phyloP scores from a whole-genome alignment of 352 stramenopile genomes.

The Phytopythium ostracodes region DNA sequence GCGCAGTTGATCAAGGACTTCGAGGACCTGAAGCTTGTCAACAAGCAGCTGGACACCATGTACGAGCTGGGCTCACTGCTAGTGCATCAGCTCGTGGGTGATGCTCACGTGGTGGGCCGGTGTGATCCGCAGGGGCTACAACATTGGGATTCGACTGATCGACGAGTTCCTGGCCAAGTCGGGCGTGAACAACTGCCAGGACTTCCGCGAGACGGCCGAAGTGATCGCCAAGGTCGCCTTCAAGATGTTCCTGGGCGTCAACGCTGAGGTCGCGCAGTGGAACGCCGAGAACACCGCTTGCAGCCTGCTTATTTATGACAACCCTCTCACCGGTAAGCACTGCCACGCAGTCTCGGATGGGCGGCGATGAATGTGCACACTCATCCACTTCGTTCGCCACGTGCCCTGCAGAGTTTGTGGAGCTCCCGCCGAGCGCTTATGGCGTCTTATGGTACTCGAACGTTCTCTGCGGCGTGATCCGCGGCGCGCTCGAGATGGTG shows the following conservation, averaged over 20 bases:
- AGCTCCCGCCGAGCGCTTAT: slow-evolving; percentile 85
- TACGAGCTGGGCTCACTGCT: slow-evolving; percentile 7
- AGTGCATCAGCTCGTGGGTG: not conserved
- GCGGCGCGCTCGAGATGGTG: slow-evolving; percentile 95
- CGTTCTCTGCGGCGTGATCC: slow-evolving; percentile 94
- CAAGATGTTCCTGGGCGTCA: slow-evolving; percentile 98
- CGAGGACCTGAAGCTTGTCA: slow-evolving; percentile 93
- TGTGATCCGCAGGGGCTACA: slow-evolving; percentile 84
- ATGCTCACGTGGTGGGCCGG: not conserved
- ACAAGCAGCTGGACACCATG: slow-evolving; percentile 96
- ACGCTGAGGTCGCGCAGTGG: slow-evolving; percentile 89
- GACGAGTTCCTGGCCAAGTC: slow-evolving; percentile 98
- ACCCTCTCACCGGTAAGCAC: slow-evolving; percentile 85
- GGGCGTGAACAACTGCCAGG: slow-evolving; percentile 66
- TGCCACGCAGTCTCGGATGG: no score
- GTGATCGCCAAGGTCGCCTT: slow-evolving; percentile 96
- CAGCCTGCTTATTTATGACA: slow-evolving; percentile 95
- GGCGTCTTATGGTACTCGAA: slow-evolving; percentile 95
- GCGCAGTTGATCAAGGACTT: slow-evolving; percentile 93
- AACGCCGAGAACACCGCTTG: slow-evolving; percentile 86
- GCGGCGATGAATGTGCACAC: no score
- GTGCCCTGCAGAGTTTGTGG: slow-evolving; percentile 75
- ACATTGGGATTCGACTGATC: slow-evolving; percentile 95
- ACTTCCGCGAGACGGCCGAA: slow-evolving; percentile 94
- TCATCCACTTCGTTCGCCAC: not conserved